Percentiles rank a stretch among this genome's conserved stretches.
Conservation (phyloP, 352 stramenopile species). For the Globisporangium parvum region DNA sequence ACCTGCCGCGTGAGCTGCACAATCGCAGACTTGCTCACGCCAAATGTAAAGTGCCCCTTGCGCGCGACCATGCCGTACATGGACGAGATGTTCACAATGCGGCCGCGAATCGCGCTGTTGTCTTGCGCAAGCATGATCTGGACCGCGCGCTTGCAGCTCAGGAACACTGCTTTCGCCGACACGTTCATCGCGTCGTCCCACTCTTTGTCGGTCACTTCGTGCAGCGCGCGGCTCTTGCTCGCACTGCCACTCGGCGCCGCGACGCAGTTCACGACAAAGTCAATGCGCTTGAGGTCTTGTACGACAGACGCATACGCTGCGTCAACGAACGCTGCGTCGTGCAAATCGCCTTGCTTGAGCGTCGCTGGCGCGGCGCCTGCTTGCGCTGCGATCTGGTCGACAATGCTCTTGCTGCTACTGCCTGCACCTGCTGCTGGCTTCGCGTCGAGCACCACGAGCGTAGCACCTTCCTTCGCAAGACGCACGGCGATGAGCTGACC, state of each 20-base stretch:
- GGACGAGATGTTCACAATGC: slow-evolving; percentile 63
- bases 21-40: slow-evolving; percentile 53
- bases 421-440: slow-evolving; percentile 16
- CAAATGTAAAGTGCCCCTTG: slow-evolving; percentile 57
- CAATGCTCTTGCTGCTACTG: slow-evolving; percentile 21
- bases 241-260: slow-evolving; percentile 22
- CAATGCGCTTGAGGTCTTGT: slow-evolving; percentile 46
- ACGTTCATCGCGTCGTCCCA: slow-evolving; percentile 61
- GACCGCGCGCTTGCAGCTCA: slow-evolving; percentile 63
- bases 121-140: slow-evolving; percentile 60
- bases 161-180: slow-evolving; percentile 55
- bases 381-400: slow-evolving; percentile 33
- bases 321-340: slow-evolving; percentile 48
- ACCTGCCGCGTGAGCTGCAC: slow-evolving; percentile 66
- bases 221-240: slow-evolving; percentile 27
- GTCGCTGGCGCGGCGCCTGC: slow-evolving; percentile 16
- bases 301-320: slow-evolving; percentile 30
- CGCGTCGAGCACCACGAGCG: slow-evolving; percentile 38
- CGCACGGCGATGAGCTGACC: slow-evolving; percentile 56
- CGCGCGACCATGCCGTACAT: slow-evolving; percentile 54
- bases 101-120: slow-evolving; percentile 41
- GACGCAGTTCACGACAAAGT: slow-evolving; percentile 74
- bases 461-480: slow-evolving; percentile 57
- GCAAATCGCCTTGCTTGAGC: slow-evolving; percentile 41
- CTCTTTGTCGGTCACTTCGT: slow-evolving; percentile 32